Conservation (phyloP, 192 early-diverging fungal genomes). For the Coemansia sp. region DNA sequence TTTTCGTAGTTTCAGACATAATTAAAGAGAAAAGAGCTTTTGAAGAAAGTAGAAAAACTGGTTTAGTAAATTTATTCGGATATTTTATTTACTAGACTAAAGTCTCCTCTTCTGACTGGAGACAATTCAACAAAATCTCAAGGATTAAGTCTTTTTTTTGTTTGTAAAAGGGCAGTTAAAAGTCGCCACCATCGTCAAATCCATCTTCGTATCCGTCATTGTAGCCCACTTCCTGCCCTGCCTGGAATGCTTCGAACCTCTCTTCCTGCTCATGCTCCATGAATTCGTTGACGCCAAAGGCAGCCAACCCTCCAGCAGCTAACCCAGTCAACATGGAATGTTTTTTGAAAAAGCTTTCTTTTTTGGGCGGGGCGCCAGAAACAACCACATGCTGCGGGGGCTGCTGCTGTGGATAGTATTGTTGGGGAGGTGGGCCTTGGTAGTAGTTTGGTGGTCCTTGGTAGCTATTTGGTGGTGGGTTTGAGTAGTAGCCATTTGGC, state of each 20-base stretch:
- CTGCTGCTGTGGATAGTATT: constrained; percentile 15
- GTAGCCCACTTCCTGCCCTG: constrained; percentile 18
- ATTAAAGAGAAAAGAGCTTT: background rate
- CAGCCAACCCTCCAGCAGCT: constrained; percentile 32
- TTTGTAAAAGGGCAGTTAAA: no score
- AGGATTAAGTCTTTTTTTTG: background rate
- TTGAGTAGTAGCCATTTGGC: no score
- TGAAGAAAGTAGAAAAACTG: background rate
- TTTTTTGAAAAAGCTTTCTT: constrained; percentile 33
- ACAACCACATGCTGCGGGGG: constrained; percentile 4
- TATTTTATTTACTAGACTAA: no score
- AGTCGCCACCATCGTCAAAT: constrained; percentile 23
- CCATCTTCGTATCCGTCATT: constrained; percentile 22
- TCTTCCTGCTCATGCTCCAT: constrained; percentile 35
- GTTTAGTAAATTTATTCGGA: background rate
- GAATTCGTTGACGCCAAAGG: constrained; percentile 26
- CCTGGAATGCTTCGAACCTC: constrained; percentile 30
- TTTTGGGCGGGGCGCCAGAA: background rate
- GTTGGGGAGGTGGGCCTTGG: constrained; percentile 22
- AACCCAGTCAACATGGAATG: constrained; percentile 26
- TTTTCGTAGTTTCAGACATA: background rate
- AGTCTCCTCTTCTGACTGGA: no score
- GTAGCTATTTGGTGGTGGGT: no score
- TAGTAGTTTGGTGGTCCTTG: constrained; percentile 14
- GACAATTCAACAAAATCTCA: background rate